Base-by-base conservation (phyloP, 2,329 filamentous ascomycete species). In the Aspergillus costaricaensis region DNA sequence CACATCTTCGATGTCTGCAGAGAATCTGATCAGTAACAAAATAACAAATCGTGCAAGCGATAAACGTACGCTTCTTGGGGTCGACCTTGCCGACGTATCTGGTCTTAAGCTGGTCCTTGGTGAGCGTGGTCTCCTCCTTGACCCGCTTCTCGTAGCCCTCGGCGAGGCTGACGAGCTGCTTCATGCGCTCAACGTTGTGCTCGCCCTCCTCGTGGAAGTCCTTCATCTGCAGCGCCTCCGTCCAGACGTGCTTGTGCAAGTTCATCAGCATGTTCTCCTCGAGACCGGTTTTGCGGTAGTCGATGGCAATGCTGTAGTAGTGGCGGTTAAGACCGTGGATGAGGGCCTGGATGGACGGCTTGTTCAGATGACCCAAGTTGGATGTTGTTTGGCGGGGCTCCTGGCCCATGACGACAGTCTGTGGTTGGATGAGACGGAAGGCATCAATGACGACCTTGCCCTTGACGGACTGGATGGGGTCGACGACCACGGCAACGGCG, bases 211-310 rank as follows among this genome's bases (percentile, higher is more conserved):
- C 82, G 66, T 88, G 86, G 84, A 99, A 99, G 78, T 98, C 93
- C 62, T 94, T 91, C 92, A 99, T 98, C 76, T 96, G 88, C 66
- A 99, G 79, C 5, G 94, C 95, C 78, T 99, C 95, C 0, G 96
- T 99, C 95, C 95, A 99, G 48, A 97, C 93, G 69, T 98, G 95
- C 84, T 99, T 99, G 85, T 99, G 95, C 67, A 99, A 82, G 76
- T 99, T 99, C 96, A 99, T 99, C 72, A 99, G 80, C 95, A 99
- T 99, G 79, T 96, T 98, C 83, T 99, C 96, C 77, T 99, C 95
- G 54, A 99, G 83, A 1, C 92, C 94, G 0, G 94, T 96, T 83
- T 99, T 99, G 74, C 94, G 86, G 80, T 99, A 99, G 80, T 97
- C 93, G 81, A 99, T 98, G 62, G 87, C 94, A 74, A 99, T 99